phyloP scores from a whole-genome alignment of 805 yeast species.

The Ogataea saltuana region DNA sequence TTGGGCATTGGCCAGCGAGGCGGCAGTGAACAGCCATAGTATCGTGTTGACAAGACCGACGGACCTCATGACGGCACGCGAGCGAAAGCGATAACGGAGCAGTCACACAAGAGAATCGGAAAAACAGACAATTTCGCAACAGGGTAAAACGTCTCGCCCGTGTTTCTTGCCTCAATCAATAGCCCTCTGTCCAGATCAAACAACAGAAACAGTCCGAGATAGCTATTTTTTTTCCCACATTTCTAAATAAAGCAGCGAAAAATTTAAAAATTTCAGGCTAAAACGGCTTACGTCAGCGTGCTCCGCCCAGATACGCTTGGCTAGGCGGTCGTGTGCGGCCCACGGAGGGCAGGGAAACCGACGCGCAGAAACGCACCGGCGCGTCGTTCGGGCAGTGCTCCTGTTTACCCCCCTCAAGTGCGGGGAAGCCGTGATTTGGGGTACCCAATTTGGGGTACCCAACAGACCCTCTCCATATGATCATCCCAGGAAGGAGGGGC shows the following conservation, averaged over 20 bases:
- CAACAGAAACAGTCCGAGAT: too few species aligned
- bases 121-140: too few species aligned
- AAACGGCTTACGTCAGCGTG: slow-evolving; percentile 1
- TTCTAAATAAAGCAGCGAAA: slow-evolving; percentile 1
- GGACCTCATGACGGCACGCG: slow-evolving; percentile 9
- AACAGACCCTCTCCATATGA: slow-evolving; percentile 3
- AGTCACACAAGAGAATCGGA: neutral
- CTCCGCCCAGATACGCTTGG: neutral
- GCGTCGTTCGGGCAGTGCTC: neutral
- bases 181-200: too few species aligned
- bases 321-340: too few species aligned
- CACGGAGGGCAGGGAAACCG: too few species aligned
- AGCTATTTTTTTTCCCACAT: too few species aligned
- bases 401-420: neutral
- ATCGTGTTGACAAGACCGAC: neutral
- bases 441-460: too few species aligned
- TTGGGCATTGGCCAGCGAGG: slow-evolving; percentile 28
- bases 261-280: slow-evolving; percentile 1
- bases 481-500: too few species aligned
- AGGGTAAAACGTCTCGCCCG: too few species aligned
- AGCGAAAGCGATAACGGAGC: neutral
- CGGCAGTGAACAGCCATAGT: slow-evolving; percentile 10
- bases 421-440: too few species aligned
- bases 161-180: too few species aligned
- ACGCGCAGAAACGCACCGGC: too few species aligned